Base-by-base conservation (phyloP, 768 basidiomycete species). In the Mycena leptocephala region DNA sequence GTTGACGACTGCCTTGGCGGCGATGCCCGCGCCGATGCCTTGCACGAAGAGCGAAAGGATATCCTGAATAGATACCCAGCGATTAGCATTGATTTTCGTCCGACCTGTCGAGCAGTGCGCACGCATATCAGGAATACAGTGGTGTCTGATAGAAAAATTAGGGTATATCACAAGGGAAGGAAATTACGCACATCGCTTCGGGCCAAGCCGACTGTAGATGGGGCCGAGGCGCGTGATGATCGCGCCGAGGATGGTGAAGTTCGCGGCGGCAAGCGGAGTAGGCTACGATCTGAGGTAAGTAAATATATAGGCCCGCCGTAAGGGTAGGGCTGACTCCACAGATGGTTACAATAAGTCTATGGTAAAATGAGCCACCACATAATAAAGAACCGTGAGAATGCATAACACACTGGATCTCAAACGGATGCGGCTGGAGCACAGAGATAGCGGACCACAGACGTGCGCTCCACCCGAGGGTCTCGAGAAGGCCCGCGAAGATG, bases 211-310 rank as follows among this genome's bases (percentile, higher is more conserved):
- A 74, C 89, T 90, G 81, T 91, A 91, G 55, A 83, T 79, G 5
- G 84, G 58, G 1, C 90, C 90, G 22, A 92, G 81, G 7, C 79
- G 78, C 24, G 76, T 79, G 56, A 92, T 89, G 62, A 92, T 83
- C 32, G 82, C 80, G 2, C 91, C 90, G 14, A 93, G 85, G 24
- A 92, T 87, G 51, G 92, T 85, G 80, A 93, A 94, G 76, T 90
- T 91, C 16, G 91, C 91, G 0, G 92, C 92, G 22, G 91, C 83
- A 43, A 92, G 82, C 28, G 91, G 91, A 0, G 91, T 90, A 2
- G 92, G 92, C 1, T 70, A 37, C 20, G 26, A 30, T 2, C 28
- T 14, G 13, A 30, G 20, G 43, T 10, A 5, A 46, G 22, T 41
- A 18, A 41, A 41, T 18, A 10, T 18, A 18, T 18, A 26, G 26